phyloP scores from a whole-genome alignment of 2,329 filamentous ascomycete genomes.

The Corynespora cassiicola region DNA sequence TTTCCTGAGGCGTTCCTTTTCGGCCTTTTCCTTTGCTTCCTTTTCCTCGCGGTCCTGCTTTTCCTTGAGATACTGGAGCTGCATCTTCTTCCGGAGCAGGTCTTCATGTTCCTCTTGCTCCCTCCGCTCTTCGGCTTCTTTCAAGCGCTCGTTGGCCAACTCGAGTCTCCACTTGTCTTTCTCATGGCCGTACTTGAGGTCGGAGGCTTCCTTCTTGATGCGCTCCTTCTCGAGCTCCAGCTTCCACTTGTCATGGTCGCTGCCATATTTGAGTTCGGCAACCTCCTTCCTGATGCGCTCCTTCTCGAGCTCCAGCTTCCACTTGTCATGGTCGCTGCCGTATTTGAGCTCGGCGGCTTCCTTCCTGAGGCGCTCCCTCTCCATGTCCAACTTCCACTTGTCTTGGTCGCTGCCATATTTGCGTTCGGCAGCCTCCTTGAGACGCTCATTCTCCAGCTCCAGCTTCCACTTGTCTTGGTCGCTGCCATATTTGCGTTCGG shows the following conservation, averaged over 20 bases:
- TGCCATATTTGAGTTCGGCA: too few species aligned
- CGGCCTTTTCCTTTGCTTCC: conserved; percentile 28
- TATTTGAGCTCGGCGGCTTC: conserved; percentile 42
- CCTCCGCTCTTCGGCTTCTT: conserved; percentile 41
- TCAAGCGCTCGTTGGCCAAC: conserved; percentile 41
- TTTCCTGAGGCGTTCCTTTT: conserved; percentile 38
- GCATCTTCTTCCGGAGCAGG: conserved; percentile 37
- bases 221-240: conserved; percentile 38
- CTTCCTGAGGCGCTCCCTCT: conserved; percentile 22
- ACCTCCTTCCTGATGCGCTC: conserved; percentile 38
- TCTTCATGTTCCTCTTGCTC: conserved; percentile 47
- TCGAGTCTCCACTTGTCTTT: conserved; percentile 43
- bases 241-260: conserved; percentile 41
- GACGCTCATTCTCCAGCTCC: conserved; percentile 39
- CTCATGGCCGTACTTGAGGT: conserved; percentile 42
- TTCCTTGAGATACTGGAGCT: conserved; percentile 46
- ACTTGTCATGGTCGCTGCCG: conserved; percentile 35
- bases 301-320: conserved; percentile 41
- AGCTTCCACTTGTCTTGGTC: conserved; percentile 44
- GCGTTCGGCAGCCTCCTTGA: conserved; percentile 45
- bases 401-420: too few species aligned
- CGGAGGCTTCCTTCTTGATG: conserved; percentile 41
- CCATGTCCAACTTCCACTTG: conserved; percentile 34
- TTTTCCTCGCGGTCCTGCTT: conserved; percentile 37
- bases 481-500: too few species aligned